These are phyloP conservation scores for Dissophora globulifera DNA, from an alignment of 192 early-diverging fungal genomes.

Conservation along the genomic window DNA sequence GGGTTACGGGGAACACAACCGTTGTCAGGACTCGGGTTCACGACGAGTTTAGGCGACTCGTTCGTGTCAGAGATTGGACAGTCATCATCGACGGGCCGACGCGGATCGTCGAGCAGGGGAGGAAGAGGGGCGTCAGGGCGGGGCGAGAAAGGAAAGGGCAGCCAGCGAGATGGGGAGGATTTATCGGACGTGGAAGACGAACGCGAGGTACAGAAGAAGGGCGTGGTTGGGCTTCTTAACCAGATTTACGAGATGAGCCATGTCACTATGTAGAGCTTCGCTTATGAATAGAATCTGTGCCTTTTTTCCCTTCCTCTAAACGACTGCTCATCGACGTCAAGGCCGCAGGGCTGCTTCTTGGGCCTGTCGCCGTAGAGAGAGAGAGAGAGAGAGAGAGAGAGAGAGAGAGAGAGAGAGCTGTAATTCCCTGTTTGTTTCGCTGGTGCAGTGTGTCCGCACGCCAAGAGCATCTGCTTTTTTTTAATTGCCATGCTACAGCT, in stretches of 20 bases:
- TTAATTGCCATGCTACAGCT: too few relatives aligned
- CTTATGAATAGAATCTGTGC: too few relatives aligned
- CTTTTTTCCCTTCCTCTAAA: too few relatives aligned
- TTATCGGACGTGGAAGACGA: slow-evolving; percentile 47
- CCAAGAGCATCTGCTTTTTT: too few relatives aligned
- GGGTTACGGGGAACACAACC: neutral
- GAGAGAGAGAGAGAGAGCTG: too few relatives aligned
- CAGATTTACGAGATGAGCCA: slow-evolving; percentile 68
- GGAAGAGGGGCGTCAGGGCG: slow-evolving; percentile 4
- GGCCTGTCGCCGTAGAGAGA: too few relatives aligned
- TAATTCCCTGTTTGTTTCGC: too few relatives aligned
- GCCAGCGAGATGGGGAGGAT: slow-evolving; percentile 20
- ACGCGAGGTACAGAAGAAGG: slow-evolving; percentile 46
- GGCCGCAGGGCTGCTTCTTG: too few relatives aligned
- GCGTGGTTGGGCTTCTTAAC: slow-evolving; percentile 63
- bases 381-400: too few relatives aligned
- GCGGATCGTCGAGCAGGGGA: slow-evolving; percentile 2
- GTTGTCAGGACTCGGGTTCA: neutral
- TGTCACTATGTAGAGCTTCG: slow-evolving; percentile 25
- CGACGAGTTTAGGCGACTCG: slow-evolving; percentile 41
- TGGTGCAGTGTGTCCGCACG: too few relatives aligned
- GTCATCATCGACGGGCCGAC: slow-evolving; percentile 1
- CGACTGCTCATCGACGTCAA: neutral
- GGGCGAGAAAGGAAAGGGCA: neutral
- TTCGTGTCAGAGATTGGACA: slow-evolving; percentile 49